Percentiles rank a stretch among this genome's conserved stretches.
These are phyloP conservation scores for Paramecium primaurelia DNA, from an alignment of 73 alveolate genomes.

Conservation along the genomic window DNA sequence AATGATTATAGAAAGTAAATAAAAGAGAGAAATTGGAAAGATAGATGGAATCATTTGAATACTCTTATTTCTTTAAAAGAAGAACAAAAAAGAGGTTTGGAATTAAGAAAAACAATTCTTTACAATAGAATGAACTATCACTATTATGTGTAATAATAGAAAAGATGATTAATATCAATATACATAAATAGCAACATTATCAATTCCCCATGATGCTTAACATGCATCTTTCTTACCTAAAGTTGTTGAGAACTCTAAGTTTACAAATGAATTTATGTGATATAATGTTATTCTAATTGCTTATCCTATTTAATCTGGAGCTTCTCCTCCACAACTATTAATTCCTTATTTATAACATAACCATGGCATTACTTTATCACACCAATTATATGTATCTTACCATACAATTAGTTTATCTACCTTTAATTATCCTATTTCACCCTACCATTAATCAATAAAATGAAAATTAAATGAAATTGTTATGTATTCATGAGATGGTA, in stretches of 20 bases:
- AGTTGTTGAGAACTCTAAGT: slow-evolving; percentile 11
- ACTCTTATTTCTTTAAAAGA: background rate
- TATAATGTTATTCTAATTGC: background rate
- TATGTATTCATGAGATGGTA: background rate
- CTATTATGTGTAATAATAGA: slow-evolving; percentile 31
- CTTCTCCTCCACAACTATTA: slow-evolving; percentile 34
- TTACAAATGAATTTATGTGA: background rate
- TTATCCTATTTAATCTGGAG: slow-evolving; percentile 43
- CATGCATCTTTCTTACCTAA: slow-evolving; percentile 27
- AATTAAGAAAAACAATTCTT: background rate
- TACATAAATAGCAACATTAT: slow-evolving; percentile 1
- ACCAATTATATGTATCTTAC: slow-evolving; percentile 43
- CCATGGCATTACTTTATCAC: slow-evolving; percentile 46
- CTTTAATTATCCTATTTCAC: background rate
- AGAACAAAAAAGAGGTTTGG: background rate
- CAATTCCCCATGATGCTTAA: background rate
- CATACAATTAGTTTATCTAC: slow-evolving; percentile 27
- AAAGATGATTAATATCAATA: background rate
- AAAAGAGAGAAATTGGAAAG: slow-evolving; percentile 27
- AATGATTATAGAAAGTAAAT: background rate
- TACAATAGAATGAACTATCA: slow-evolving; percentile 33
- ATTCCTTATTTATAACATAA: slow-evolving; percentile 27
- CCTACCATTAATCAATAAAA: slow-evolving; percentile 31
- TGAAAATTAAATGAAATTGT: background rate
- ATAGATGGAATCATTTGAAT: slow-evolving; percentile 37